Percentiles rank a stretch among this genome's conserved stretches.
Conservation (phyloP, 176 grass and related monocot genomes). For the Zoysia japonica region DNA sequence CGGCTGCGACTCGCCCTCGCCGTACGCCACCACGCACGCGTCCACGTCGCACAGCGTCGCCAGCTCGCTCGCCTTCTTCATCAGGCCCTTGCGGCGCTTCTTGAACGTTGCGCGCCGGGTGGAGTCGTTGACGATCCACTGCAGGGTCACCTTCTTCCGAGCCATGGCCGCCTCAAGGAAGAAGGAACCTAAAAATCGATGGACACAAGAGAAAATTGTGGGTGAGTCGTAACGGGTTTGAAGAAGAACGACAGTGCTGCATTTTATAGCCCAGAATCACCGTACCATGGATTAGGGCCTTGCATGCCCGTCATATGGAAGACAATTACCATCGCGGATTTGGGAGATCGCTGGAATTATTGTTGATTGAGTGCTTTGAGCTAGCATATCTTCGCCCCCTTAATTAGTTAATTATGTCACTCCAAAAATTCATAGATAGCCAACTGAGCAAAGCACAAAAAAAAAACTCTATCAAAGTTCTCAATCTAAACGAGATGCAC, state of each 20-base stretch:
- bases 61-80: constrained; percentile 56
- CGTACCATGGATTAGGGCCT: background rate
- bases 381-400: background rate
- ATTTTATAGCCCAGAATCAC: background rate
- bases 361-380: background rate
- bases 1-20: constrained; percentile 10
- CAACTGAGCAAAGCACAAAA: background rate
- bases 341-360: background rate
- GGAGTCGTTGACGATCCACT: constrained; percentile 39
- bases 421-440: background rate
- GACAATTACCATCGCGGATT: background rate
- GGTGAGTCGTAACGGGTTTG: background rate
- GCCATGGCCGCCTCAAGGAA: constrained; percentile 17
- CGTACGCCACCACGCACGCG: constrained; percentile 41
- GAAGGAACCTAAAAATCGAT: background rate
- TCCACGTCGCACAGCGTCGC: constrained; percentile 43
- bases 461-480: too few relatives aligned
- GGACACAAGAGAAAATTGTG: too few relatives aligned
- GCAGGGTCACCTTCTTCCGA: constrained; percentile 45
- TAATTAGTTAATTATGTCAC: background rate
- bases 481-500: background rate
- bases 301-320: background rate
- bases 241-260: background rate
- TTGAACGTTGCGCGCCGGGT: constrained; percentile 35
- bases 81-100: constrained; percentile 47